A percentile compares a stretch with the other conserved stretches of the same genome.
phyloP scores from a whole-genome alignment of 2,329 filamentous ascomycete genomes.

The Trichophyton mentagrophytes region DNA sequence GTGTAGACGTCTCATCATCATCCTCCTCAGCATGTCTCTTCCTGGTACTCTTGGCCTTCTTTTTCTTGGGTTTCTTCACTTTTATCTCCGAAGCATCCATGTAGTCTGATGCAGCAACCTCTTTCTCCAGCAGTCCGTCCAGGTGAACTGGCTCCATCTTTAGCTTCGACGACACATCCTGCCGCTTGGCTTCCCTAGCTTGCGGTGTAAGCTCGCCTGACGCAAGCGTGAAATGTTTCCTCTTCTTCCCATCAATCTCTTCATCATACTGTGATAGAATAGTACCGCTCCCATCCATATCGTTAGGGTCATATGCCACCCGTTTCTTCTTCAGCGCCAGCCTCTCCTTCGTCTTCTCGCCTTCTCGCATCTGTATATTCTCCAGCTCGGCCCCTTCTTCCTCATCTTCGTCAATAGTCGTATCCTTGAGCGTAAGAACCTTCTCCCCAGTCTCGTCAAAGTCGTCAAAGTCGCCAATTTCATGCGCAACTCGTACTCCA shows the following conservation, averaged over 20 bases:
- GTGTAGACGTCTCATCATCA: constrained; percentile 41
- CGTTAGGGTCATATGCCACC: constrained; percentile 75
- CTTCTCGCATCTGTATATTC: constrained; percentile 31
- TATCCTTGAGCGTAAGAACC: constrained; percentile 87
- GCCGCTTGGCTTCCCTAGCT: constrained; percentile 44
- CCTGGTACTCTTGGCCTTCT: constrained; percentile 63
- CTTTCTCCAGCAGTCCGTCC: constrained; percentile 47
- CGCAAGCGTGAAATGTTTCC: constrained; percentile 77
- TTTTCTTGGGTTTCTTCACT: constrained; percentile 83
- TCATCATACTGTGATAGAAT: constrained; percentile 91
- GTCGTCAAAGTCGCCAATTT: constrained; percentile 62
- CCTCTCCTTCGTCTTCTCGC: constrained; percentile 44
- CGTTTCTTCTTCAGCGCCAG: constrained; percentile 83
- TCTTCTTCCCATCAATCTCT: constrained; percentile 81
- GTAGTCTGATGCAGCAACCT: constrained; percentile 70
- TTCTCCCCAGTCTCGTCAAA: constrained; percentile 73
- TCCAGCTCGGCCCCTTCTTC: constrained; percentile 78
- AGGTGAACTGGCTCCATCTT: constrained; percentile 63
- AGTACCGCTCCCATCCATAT: constrained; percentile 49
- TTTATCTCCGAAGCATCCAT: constrained; percentile 77
- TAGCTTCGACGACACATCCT: constrained; percentile 43
- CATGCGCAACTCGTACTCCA: constrained; percentile 84
- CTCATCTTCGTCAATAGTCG: constrained; percentile 68
- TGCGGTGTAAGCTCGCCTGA: constrained; percentile 58
- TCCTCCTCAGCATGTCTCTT: constrained; percentile 49